Base-by-base conservation (phyloP, 169 alveolate species). In the Theileria parva region DNA sequence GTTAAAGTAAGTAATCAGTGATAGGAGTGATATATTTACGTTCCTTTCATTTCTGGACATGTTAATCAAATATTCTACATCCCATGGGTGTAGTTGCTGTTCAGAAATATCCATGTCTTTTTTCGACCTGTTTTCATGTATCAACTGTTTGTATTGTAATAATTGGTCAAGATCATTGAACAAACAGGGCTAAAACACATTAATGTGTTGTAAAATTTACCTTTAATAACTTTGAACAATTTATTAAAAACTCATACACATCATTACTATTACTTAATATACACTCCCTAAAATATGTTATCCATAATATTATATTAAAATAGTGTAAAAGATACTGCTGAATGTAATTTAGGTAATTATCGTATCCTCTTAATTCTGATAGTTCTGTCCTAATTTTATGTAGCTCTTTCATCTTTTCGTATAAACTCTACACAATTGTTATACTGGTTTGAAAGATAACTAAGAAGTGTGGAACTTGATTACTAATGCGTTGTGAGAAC, bases 21-120 rank as follows among this genome's bases (percentile, higher is more conserved):
- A 50, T 3, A 66, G 34, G 9, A 84, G 66, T 25, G 72, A 30
- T 15, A 84, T 32, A 30, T 48, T 44, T 19, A 77, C 67, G 0
- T 51, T 60, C 4, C 51, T 32, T 34, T 77, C 77, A 50, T 72
- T 79, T 17, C 79, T 76, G 27, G 55, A 63, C 30, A 25, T 12
- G 6, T 63, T 59, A 12, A 84, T 57, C 34, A 84, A 72, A 25
- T 77, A 71, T 39, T 84, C 90, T 64, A 84, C 13, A 44, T 84
- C 90, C 90, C 90, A 84, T 8, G 90, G 90, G 2, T 51, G 44
- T 59, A 84, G n/a, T 8, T 53, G 21, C 0, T 53, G 39, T 15
- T 48, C 69, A 7, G 7, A 19, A 4, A 55, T 39, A 32, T 69
- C 51, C 50, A 76, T 19, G 8, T 44, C 77, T 11, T 12, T 13